Evolutionary conservation across 1,139 yeast genomes (phyloP).

Genomic region (Pichia sp.): DNA sequence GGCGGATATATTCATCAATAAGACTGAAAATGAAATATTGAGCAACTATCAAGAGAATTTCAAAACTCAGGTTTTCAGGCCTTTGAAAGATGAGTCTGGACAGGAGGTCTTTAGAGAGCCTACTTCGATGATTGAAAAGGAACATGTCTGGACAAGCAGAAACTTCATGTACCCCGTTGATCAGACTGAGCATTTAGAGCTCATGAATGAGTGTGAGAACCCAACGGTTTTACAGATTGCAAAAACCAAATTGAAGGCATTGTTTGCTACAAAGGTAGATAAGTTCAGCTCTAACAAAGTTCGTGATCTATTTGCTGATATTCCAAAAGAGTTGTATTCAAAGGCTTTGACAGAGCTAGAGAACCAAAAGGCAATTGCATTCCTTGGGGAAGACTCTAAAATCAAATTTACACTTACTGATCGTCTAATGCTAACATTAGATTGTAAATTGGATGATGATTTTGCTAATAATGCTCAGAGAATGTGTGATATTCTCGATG

Average conservation of each 20-base stretch:
- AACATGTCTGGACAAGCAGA: conserved; percentile 37
- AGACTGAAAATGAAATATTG: conserved; percentile 25
- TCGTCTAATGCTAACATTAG: conserved; percentile 41
- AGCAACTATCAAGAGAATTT: conserved; percentile 34
- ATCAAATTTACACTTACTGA: conserved; percentile 59
- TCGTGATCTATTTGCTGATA: conserved; percentile 39
- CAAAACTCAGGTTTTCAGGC: conserved; percentile 23
- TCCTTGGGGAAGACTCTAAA: conserved; percentile 43
- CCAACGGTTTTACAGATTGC: conserved; percentile 33
- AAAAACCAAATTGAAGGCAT: conserved; percentile 47
- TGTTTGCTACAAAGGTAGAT: conserved; percentile 53
- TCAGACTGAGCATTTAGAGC: conserved; percentile 13
- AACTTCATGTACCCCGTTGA: conserved; percentile 37
- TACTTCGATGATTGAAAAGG: conserved; percentile 54
- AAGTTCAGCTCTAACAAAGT: conserved; percentile 44
- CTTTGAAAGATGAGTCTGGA: conserved; percentile 28
- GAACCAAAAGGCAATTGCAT: conserved; percentile 48
- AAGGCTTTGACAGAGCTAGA: conserved; percentile 52
- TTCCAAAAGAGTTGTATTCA: conserved; percentile 43
- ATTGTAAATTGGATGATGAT: conserved; percentile 38
- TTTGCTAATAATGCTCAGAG: conserved; percentile 44
- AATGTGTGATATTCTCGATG: conserved; percentile 40
- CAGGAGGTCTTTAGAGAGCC: conserved; percentile 38
- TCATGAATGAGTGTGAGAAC: conserved; percentile 23
- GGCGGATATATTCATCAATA: conserved; percentile 24